phyloP scores from a whole-genome alignment of 176 grass and related monocot genomes.

The Hsuehochloa calcarea region DNA sequence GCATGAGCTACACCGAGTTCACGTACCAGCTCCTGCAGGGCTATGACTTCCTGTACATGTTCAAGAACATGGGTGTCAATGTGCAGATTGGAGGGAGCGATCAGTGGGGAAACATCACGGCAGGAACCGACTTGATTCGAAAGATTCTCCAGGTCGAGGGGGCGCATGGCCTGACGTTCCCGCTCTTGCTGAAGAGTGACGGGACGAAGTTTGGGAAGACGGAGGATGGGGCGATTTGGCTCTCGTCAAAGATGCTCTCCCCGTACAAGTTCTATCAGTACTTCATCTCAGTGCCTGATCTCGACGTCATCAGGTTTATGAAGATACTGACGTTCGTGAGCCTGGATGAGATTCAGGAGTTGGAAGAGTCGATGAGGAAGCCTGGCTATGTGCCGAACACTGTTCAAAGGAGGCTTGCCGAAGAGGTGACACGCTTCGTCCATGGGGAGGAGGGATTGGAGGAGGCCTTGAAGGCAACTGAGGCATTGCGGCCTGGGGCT shows the following conservation, averaged over 20 bases:
- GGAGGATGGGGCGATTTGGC: slow-evolving; percentile 86
- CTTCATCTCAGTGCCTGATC: slow-evolving; percentile 75
- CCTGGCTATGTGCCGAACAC: slow-evolving; percentile 71
- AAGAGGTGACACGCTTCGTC: slow-evolving; percentile 91
- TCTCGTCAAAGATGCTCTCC: slow-evolving; percentile 69
- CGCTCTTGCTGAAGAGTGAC: slow-evolving; percentile 82
- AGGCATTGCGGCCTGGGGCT: slow-evolving; percentile 74
- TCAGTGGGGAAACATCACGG: slow-evolving; percentile 96
- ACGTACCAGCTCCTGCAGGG: slow-evolving; percentile 94
- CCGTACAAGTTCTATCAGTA: slow-evolving; percentile 92
- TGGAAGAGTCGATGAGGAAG: slow-evolving; percentile 81
- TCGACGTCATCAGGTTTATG: slow-evolving; percentile 76
- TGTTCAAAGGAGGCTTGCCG: slow-evolving; percentile 73
- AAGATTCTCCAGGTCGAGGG: slow-evolving; percentile 94
- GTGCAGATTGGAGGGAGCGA: slow-evolving; percentile 95
- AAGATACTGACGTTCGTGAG: slow-evolving; percentile 82
- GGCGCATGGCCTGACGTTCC: slow-evolving; percentile 80
- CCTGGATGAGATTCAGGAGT: slow-evolving; percentile 73
- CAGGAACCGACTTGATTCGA: slow-evolving; percentile 74
- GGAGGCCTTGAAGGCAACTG: slow-evolving; percentile 84
- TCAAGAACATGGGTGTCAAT: slow-evolving; percentile 87
- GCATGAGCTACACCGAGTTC: slow-evolving; percentile 97
- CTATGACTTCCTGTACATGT: slow-evolving; percentile 85
- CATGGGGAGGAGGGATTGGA: slow-evolving; percentile 77
- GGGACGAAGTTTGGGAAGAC: slow-evolving; percentile 93